phyloP scores from a whole-genome alignment of 768 basidiomycete species.

The Tricholoma matsutake region DNA sequence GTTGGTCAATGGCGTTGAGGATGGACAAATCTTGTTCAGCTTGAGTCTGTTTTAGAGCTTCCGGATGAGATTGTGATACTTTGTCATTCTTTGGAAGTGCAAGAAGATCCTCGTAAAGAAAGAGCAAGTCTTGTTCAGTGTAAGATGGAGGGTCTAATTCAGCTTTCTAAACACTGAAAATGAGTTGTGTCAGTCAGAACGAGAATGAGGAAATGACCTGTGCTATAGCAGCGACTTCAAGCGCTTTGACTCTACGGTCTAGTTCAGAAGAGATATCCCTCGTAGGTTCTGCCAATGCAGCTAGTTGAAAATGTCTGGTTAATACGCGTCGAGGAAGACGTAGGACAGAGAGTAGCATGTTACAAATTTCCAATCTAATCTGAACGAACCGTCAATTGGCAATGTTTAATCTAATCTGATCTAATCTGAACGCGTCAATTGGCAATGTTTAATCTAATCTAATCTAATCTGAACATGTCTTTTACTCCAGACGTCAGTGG shows the following conservation, averaged over 20 bases:
- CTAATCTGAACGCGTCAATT: too few relatives aligned
- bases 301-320: constrained; percentile 19
- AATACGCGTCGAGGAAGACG: constrained; percentile 14
- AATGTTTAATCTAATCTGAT: too few relatives aligned
- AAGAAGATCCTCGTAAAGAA: constrained; percentile 44
- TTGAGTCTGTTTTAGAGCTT: constrained; percentile 17
- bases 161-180: constrained; percentile 22
- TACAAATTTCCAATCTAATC: too few relatives aligned
- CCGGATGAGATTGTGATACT: constrained; percentile 5
- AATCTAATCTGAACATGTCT: too few relatives aligned
- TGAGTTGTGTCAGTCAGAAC: not conserved
- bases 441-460: not conserved
- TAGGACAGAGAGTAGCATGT: constrained; percentile 9
- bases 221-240: constrained; percentile 33
- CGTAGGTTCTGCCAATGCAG: constrained; percentile 7
- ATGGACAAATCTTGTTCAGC: constrained; percentile 30
- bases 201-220: constrained; percentile 24
- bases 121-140: constrained; percentile 40
- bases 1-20: constrained; percentile 33
- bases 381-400: too few relatives aligned
- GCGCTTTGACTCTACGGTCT: constrained; percentile 32
- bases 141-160: constrained; percentile 32
- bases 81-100: constrained; percentile 23
- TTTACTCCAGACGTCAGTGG: too few relatives aligned
- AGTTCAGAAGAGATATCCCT: constrained; percentile 24